Evolutionary conservation across 2,329 filamentous ascomycete species (phyloP).

Genomic region (Corynespora cassiicola): DNA sequence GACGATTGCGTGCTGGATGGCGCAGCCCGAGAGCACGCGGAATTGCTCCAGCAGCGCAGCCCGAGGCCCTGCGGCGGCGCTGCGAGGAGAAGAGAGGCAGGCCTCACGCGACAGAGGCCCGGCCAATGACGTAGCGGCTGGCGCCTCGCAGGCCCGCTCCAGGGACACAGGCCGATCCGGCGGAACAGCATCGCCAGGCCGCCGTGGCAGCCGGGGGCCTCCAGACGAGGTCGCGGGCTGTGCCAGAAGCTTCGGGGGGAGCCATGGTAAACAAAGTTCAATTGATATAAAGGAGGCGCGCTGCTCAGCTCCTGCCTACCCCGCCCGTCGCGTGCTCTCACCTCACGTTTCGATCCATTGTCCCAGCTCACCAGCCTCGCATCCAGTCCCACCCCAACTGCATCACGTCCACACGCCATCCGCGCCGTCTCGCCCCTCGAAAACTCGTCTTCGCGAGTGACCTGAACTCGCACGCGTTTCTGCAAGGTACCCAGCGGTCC

Average conservation of each 20-base stretch:
- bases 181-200: constrained; percentile 19
- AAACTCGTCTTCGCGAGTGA: constrained; percentile 3
- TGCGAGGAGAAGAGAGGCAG: no score
- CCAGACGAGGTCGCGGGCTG: neutral
- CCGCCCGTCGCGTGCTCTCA: constrained; percentile 14
- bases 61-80: no score
- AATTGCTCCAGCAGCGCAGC: no score
- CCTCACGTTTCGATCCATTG: constrained; percentile 14
- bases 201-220: constrained; percentile 4
- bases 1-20: no score
- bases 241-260: constrained; percentile 10
- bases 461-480: constrained; percentile 14
- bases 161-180: constrained; percentile 13
- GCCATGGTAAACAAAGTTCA: neutral
- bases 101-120: neutral
- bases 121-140: constrained; percentile 15
- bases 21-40: no score
- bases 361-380: constrained; percentile 6
- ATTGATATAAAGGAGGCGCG: constrained; percentile 12
- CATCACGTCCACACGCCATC: no score
- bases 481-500: constrained; percentile 33
- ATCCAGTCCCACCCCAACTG: constrained; percentile 5
- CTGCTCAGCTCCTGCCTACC: constrained; percentile 17
- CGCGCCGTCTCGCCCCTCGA: neutral
- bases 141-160: constrained; percentile 8